phyloP scores from a whole-genome alignment of 441 rosid species.

The Bocquillonia castaneifolia region DNA sequence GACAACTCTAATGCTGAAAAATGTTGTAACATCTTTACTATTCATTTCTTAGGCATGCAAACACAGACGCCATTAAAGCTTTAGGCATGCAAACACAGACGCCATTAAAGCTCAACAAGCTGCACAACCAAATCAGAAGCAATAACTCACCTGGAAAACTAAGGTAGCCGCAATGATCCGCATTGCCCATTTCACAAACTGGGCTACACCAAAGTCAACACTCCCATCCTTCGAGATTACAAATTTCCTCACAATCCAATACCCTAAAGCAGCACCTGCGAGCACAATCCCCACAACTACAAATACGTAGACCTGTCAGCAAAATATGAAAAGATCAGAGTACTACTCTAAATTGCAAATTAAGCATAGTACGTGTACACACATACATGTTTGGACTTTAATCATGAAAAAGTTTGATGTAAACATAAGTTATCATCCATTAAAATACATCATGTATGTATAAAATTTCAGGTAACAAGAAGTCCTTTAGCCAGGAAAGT shows the following conservation, averaged over 20 bases:
- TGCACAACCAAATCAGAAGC: not conserved
- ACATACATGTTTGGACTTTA: not conserved
- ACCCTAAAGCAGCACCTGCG: conserved; percentile 90
- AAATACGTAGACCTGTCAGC: conserved; percentile 57
- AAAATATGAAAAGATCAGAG: conserved; percentile 16
- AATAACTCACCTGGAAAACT: conserved; percentile 58
- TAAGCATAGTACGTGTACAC: not conserved
- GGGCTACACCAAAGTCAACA: conserved; percentile 74
- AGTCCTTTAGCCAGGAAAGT: not conserved
- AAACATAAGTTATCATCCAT: too few relatives aligned
- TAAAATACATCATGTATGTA: not conserved
- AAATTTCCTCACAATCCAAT: conserved; percentile 83
- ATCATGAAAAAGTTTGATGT: not conserved
- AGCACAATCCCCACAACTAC: conserved; percentile 56
- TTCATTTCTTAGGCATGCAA: not conserved
- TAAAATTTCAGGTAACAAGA: not conserved
- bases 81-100: not conserved
- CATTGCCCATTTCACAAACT: conserved; percentile 92
- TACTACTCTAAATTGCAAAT: not conserved
- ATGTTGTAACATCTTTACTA: not conserved
- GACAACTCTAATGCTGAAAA: not conserved
- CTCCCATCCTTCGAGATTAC: conserved; percentile 79
- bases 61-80: not conserved
- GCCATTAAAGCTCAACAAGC: not conserved
- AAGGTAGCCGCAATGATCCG: conserved; percentile 58